Base-by-base conservation (phyloP, 148 eudicot species). In the Vaccinium darrowii region DNA sequence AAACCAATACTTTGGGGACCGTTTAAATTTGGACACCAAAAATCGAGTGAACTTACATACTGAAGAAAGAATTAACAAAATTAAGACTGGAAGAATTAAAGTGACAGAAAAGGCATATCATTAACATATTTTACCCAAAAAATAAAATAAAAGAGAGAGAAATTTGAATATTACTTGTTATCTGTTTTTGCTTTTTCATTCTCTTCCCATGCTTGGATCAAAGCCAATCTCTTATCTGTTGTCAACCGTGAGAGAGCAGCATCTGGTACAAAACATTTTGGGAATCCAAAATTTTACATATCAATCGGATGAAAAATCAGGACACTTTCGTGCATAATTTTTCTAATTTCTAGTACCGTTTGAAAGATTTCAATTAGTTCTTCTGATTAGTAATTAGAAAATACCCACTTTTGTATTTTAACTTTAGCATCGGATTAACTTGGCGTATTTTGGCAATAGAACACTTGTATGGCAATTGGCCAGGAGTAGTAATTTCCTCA, bases 171-270 rank as follows among this genome's bases (percentile, higher is more conserved):
- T 69, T 89, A 93, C 98, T 88, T 92, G 92, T 93, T 94, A 36
- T 90, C 90, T 8, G 89, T 91, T 86, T 89, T 94, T 57, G 86
- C 76, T 82, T 90, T 94, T 65, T 94, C 90, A 84, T 83, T 92
- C 6, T 94, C 98, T 91, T 94, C 98, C 98, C 95, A 93, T 71
- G 95, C 98, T 86, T 89, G 90, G 36, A 94, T 83, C 81, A 91
- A 81, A 80, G 95, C 94, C 85, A 89, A 50, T 83, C 87, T 94
- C 91, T 94, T 94, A 82, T 93, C 95, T 80, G 84, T 82, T 57
- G 83, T 90, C 76, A 94, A 82, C 80, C 76, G 78, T 78, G 90
- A 87, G 2, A 93, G 81, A 79, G 81, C 89, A 85, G 78, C 85
- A 90, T 92, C 98, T 93, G 85, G 57, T 12, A 54, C 7, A 69